These are phyloP conservation scores for Sungouiella thailandica DNA, from an alignment of 805 yeast species.

Conservation along the genomic window DNA sequence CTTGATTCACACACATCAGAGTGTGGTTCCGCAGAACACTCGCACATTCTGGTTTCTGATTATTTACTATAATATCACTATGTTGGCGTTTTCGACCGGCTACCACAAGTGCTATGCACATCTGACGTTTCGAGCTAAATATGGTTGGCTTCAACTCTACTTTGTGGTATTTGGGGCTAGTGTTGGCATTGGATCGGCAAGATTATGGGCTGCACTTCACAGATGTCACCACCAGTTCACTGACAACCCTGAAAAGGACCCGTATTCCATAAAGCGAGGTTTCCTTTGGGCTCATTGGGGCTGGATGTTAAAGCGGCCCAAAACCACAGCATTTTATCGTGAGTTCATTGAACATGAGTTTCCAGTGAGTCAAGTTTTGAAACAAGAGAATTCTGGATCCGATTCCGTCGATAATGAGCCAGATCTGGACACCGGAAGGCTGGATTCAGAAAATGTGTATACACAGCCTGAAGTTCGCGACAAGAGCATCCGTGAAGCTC, in stretches of 20 bases:
- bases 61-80: slow-evolving; percentile 30
- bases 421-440: background rate
- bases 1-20: slow-evolving; percentile 14
- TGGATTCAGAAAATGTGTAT: slow-evolving; percentile 10
- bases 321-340: slow-evolving; percentile 24
- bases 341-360: slow-evolving; percentile 36
- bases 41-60: slow-evolving; percentile 27
- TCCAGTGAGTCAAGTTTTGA: slow-evolving; percentile 11
- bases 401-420: background rate
- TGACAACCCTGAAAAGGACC: slow-evolving; percentile 80
- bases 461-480: slow-evolving; percentile 15
- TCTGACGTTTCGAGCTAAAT: slow-evolving; percentile 28
- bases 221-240: slow-evolving; percentile 87
- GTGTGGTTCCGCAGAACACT: slow-evolving; percentile 24
- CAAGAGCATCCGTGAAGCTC: slow-evolving; percentile 4
- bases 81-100: slow-evolving; percentile 38
- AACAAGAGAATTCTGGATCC: background rate
- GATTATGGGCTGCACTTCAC: slow-evolving; percentile 80
- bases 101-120: slow-evolving; percentile 42
- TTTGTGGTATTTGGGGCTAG: slow-evolving; percentile 64
- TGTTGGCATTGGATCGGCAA: slow-evolving; percentile 69
- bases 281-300: slow-evolving; percentile 82
- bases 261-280: slow-evolving; percentile 79
- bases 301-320: slow-evolving; percentile 71
- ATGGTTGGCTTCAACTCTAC: slow-evolving; percentile 35